phyloP scores from a whole-genome alignment of 768 basidiomycete genomes.

The Saitozyma sp. region DNA sequence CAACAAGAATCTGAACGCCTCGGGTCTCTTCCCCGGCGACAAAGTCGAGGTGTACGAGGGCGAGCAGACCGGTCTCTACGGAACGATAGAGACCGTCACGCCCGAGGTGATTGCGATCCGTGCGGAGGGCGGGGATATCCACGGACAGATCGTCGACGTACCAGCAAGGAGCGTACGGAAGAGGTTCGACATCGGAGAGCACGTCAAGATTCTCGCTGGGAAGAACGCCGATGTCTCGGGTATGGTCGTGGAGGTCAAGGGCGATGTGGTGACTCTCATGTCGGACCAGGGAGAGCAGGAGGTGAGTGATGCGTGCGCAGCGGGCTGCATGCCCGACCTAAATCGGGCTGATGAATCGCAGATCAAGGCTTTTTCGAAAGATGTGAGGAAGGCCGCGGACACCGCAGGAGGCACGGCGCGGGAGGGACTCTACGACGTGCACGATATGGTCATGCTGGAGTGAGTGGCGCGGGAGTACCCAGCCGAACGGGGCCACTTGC shows the following conservation, averaged over 20 bases:
- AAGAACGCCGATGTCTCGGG: conserved; percentile 94
- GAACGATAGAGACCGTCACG: conserved; percentile 83
- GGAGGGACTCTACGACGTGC: conserved; percentile 90
- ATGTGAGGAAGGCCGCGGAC: conserved; percentile 94
- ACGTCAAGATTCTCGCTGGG: conserved; percentile 96
- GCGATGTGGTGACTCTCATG: conserved; percentile 82
- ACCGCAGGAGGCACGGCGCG: conserved; percentile 88
- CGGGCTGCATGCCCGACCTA: not conserved
- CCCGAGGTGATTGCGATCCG: conserved; percentile 83
- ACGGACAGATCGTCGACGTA: conserved; percentile 53
- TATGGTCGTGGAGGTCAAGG: conserved; percentile 85
- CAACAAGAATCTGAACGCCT: conserved; percentile 83
- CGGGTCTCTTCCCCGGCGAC: conserved; percentile 95
- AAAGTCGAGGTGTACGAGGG: conserved; percentile 97
- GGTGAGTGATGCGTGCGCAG: conserved; percentile 55
- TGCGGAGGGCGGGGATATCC: conserved; percentile 66
- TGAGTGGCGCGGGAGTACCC: conserved; percentile 55
- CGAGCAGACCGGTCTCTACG: conserved; percentile 88
- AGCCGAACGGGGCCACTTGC: not conserved
- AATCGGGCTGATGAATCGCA: conserved; percentile 48
- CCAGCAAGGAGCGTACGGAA: conserved; percentile 82
- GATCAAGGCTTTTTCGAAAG: conserved; percentile 97
- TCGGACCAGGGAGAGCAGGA: conserved; percentile 98
- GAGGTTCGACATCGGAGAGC: conserved; percentile 93
- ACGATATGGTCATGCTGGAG: conserved; percentile 97